Evolutionary conservation across 495 filamentous ascomycete species (phyloP), one percentile per base, ranked within the genome.

Genomic region (Penicillium crystallinum): DNA sequence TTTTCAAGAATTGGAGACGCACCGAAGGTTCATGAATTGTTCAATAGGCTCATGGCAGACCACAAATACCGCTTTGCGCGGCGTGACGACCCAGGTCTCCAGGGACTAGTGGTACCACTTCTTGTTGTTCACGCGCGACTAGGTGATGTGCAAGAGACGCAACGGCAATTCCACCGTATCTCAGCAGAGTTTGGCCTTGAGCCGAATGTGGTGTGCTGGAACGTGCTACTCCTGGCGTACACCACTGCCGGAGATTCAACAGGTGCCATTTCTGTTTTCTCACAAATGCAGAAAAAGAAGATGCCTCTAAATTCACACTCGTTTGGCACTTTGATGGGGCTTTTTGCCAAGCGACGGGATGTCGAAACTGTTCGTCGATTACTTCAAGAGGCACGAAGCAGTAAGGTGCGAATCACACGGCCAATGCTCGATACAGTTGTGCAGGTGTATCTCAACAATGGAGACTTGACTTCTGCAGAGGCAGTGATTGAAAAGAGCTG

Each of bases 221-320:
- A 97, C 61, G 84, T 87, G 25, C 63, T 96, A 29, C 70, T 98
- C 14, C 79, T 84, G 52, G 88, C 89, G 3, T 76, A 90, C 64
- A 70, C 73, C 2, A 82, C 81, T 57, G 79, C 78, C 5, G 73
- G 77, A 23, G 85, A 95, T 65, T 72, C 86, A 40, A 72, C 82
- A 34, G 81, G 81, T 4, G 82, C 82, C 14, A 71, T 88, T 52
- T 54, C 66, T 3, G 74, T 73, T 22, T 87, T 91, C 51, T 69
- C 82, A 15, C 58, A 75, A 11, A 69, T 93, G 59, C 63, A 80
- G 34, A 10, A 6, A 36, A 36, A 14, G 55, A 68, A 8, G 40
- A 52, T 5, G 54, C 74, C 11, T 46, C 69, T 83, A 0, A 79
- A 87, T 63, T 50, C 63, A 1, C 77, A 81, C 57, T 87, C 85